Percentiles rank a stretch among this genome's conserved stretches.
Conservation (phyloP, 108 stramenopile genomes). For the Seminavis robusta region DNA sequence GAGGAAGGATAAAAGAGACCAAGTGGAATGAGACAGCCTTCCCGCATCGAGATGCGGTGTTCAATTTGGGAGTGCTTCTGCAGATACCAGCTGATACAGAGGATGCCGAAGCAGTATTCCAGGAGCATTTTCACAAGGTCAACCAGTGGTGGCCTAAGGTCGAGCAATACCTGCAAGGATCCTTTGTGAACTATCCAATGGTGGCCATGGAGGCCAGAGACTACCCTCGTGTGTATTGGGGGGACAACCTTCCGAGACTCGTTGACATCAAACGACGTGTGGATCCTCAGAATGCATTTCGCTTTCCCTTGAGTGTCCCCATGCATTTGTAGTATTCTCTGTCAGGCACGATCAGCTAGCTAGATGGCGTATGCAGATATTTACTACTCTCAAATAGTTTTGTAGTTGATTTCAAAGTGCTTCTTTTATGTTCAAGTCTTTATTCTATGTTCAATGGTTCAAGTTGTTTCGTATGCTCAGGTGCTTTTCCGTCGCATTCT, state of each 20-base stretch:
- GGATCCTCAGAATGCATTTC: slow-evolving; percentile 16
- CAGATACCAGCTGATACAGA: slow-evolving; percentile 12
- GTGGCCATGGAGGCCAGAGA: slow-evolving; percentile 12
- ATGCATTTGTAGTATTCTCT: too few relatives aligned
- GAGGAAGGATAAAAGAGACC: too few relatives aligned
- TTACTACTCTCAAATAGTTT: too few relatives aligned
- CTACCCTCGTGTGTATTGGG: slow-evolving; percentile 29
- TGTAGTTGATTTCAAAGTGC: too few relatives aligned
- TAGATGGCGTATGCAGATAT: too few relatives aligned
- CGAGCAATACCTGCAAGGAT: slow-evolving; percentile 20
- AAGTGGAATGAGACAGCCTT: too few relatives aligned
- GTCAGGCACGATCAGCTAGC: too few relatives aligned
- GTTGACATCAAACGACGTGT: slow-evolving; percentile 8
- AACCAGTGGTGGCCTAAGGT: slow-evolving; percentile 18
- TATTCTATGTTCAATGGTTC: too few relatives aligned
- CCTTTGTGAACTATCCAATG: slow-evolving; percentile 27
- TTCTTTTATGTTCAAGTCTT: too few relatives aligned
- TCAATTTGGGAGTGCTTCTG: slow-evolving; percentile 19
- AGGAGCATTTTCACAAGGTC: slow-evolving; percentile 13
- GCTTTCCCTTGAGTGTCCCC: slow-evolving; percentile 15
- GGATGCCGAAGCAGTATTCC: neutral
- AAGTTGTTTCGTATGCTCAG: too few relatives aligned
- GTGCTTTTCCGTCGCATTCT: too few relatives aligned
- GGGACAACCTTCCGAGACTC: slow-evolving; percentile 16
- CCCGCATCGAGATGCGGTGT: slow-evolving; percentile 20